Conservation (phyloP, 345 rosid species). For the Dipteronia dyeriana region DNA sequence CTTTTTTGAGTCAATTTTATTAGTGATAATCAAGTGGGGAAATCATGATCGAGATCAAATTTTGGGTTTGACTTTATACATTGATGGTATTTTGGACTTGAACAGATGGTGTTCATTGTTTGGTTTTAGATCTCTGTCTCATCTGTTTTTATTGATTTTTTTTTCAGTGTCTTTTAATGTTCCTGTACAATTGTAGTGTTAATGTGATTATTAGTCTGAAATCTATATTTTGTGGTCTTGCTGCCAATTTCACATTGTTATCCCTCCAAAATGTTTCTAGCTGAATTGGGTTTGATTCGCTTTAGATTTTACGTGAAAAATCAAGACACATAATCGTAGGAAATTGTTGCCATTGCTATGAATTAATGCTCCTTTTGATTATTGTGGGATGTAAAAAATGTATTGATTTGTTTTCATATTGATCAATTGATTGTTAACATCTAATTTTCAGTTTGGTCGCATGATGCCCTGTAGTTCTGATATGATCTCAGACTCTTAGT, state of each 20-base stretch:
- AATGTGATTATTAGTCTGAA: neutral
- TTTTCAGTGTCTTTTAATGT: neutral
- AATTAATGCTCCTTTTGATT: neutral
- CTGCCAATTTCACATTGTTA: neutral
- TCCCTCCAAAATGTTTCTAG: neutral
- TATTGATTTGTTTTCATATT: neutral
- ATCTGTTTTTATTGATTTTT: neutral
- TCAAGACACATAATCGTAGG: neutral
- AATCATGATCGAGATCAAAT: neutral
- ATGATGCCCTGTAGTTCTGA: too few relatives aligned
- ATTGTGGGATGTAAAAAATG: neutral
- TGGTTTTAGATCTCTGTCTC: neutral
- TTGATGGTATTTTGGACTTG: neutral
- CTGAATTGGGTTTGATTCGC: neutral
- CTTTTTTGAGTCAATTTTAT: neutral
- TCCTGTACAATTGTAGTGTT: neutral
- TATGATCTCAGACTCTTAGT: too few relatives aligned
- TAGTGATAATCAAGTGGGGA: neutral
- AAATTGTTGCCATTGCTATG: neutral
- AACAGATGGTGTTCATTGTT: neutral
- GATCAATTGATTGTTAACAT: too few relatives aligned
- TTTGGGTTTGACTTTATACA: neutral
- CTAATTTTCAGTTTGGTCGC: too few relatives aligned
- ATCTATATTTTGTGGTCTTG: neutral
- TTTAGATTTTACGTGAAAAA: neutral